Evolutionary conservation across 768 basidiomycete species (phyloP), one percentile per base, ranked within the genome.

Genomic region (Lactarius sp.): DNA sequence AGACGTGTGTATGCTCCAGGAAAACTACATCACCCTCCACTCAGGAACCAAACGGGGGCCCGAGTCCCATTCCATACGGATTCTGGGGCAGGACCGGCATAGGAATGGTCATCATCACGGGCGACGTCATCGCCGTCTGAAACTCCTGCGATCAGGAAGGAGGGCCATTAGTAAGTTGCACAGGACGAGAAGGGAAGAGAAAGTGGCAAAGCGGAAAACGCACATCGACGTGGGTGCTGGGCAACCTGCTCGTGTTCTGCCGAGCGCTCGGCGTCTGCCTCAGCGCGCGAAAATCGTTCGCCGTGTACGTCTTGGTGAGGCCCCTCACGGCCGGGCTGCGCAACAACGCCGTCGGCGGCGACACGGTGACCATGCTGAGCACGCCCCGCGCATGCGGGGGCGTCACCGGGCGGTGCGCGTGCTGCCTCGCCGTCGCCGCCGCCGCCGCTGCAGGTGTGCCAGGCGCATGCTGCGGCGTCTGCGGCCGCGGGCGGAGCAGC

Each of bases 211-310:
- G 1, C 4, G 31, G 1, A 8, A 16, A 22, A 80, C 84, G 73
- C 75, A 86, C 84, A 71, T 86, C 84, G 59, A 86, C 91, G 74
- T 94, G 92, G 78, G 85, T 86, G 74, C 92, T 93, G 10, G 92
- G 92, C 51, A 93, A 77, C 69, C 92, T 79, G 74, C 91, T 93
- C 60, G 90, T 93, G 70, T 93, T 94, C 72, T 90, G 82, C 69
- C 88, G 82, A 66, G 86, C 82, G 10, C 83, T 81, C 37, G 88
- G 81, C 47, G 78, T 75, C 72, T 86, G 85, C 54, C 91, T 78
- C 67, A 91, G 76, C 70, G 88, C 83, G 58, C 92, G 80, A 69
- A 94, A 94, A 72, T 93, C 91, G 68, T 94, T 92, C 71, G 83
- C 87, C 22, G 72, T 73, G 67, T 94, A 94, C 64, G 82, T 92